Conservation (phyloP, 176 grass and related monocot species). For the Cenchrus fungigraminus region DNA sequence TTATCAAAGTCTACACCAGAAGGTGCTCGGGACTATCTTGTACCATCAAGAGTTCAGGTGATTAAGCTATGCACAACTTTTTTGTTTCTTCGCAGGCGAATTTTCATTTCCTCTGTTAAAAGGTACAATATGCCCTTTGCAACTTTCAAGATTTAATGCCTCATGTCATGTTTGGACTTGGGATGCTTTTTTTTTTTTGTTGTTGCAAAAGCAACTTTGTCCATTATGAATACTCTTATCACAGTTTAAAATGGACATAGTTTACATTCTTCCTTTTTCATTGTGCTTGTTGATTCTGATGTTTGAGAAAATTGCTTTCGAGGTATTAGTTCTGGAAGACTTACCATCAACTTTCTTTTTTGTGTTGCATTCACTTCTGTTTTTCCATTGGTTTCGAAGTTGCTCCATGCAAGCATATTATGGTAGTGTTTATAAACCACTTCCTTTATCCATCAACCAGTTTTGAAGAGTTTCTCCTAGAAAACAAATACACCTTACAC, state of each 20-base stretch:
- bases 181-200: background rate
- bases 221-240: background rate
- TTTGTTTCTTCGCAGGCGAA: background rate
- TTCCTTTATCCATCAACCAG: no score
- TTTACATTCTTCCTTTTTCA: slow-evolving; percentile 13
- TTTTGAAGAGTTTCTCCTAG: no score
- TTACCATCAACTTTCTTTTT: background rate
- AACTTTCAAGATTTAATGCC: background rate
- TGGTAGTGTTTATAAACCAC: background rate
- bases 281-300: background rate
- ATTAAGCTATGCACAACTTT: slow-evolving; percentile 32
- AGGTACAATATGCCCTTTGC: background rate
- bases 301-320: no score
- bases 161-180: slow-evolving; percentile 8
- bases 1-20: slow-evolving; percentile 97
- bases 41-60: slow-evolving; percentile 99
- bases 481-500: no score
- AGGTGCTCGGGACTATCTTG: slow-evolving; percentile 97
- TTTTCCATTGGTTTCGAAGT: background rate
- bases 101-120: background rate
- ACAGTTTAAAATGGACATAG: slow-evolving; percentile 19
- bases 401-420: background rate
- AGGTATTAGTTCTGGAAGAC: no score
- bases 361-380: background rate
- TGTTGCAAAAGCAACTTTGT: background rate